A percentile compares a stretch with the other conserved stretches of the same genome.
These are phyloP conservation scores for Aureoboletus auriporus DNA, from an alignment of 768 basidiomycete species.

Conservation along the genomic window DNA sequence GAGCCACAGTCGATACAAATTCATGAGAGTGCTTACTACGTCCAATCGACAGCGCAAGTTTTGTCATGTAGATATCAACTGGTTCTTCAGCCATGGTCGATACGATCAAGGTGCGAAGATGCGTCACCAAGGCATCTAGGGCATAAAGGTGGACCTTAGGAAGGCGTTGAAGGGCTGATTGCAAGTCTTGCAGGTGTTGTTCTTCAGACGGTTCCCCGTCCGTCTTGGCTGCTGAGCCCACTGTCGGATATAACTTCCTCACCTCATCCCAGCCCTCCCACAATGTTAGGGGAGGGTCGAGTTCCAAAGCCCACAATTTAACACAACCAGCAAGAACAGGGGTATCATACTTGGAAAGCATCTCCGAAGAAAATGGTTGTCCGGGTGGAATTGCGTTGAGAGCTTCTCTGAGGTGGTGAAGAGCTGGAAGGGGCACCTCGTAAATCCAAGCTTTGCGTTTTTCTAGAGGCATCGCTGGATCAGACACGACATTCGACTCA, in stretches of 20 bases:
- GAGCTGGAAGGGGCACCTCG: conserved; percentile 78
- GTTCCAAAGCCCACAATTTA: conserved; percentile 90
- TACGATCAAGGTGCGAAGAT: conserved; percentile 69
- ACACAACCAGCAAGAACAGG: conserved; percentile 82
- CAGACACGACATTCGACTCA: not conserved
- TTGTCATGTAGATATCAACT: conserved; percentile 78
- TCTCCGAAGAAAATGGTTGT: conserved; percentile 45
- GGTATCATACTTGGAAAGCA: conserved; percentile 72
- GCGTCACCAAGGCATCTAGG: conserved; percentile 72
- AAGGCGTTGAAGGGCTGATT: conserved; percentile 59
- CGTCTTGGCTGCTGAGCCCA: conserved; percentile 51
- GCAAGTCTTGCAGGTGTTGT: conserved; percentile 60
- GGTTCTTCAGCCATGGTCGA: conserved; percentile 66
- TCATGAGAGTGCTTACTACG: conserved; percentile 53
- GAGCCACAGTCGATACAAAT: not conserved
- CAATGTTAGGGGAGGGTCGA: conserved; percentile 78
- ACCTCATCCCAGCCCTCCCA: conserved; percentile 94
- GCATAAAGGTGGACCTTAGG: conserved; percentile 80
- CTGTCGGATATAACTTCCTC: conserved; percentile 78
- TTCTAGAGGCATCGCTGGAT: conserved; percentile 41
- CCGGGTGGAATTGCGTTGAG: conserved; percentile 66
- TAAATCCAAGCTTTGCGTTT: conserved; percentile 93
- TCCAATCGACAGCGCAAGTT: conserved; percentile 84
- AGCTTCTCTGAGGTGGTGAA: conserved; percentile 82
- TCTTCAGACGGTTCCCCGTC: conserved; percentile 53